Evolutionary conservation across 164 flowering plant genomes (phyloP).

Genomic region (Liriodendron chinense): DNA sequence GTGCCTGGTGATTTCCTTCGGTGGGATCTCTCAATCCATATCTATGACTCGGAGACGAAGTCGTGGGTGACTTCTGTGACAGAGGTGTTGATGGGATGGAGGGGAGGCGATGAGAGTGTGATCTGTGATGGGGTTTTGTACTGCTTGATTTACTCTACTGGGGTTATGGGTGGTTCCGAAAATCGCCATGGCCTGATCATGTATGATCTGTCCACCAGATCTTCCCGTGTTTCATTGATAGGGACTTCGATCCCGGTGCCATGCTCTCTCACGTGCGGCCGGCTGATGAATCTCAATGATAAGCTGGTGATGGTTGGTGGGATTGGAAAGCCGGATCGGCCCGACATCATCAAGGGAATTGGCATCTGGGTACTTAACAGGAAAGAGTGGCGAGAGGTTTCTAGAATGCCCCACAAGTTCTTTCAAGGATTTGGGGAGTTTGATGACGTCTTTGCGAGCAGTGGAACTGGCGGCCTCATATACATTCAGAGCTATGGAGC

Average conservation of each 20-base stretch:
- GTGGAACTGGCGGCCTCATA: slow-evolving; percentile 67
- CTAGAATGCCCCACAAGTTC: slow-evolving; percentile 79
- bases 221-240: slow-evolving; percentile 46
- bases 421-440: slow-evolving; percentile 96
- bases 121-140: slow-evolving; percentile 73
- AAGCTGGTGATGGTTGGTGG: slow-evolving; percentile 95
- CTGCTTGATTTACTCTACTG: slow-evolving; percentile 75
- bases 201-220: slow-evolving; percentile 49
- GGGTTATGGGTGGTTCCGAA: slow-evolving; percentile 43
- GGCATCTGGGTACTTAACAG: slow-evolving; percentile 78
- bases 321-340: slow-evolving; percentile 73
- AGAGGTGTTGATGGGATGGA: slow-evolving; percentile 86
- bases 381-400: slow-evolving; percentile 73
- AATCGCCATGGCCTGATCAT: slow-evolving; percentile 66
- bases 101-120: slow-evolving; percentile 89
- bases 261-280: slow-evolving; percentile 84
- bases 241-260: slow-evolving; percentile 66
- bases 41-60: slow-evolving; percentile 58
- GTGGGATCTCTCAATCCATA: slow-evolving; percentile 81
- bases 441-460: slow-evolving; percentile 89
- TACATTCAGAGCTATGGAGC: slow-evolving; percentile 93
- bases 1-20: slow-evolving; percentile 69
- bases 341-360: slow-evolving; percentile 87
- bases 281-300: slow-evolving; percentile 80
- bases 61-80: slow-evolving; percentile 57